Conservation (phyloP, 148 eudicot genomes). For the Fagopyrum tataricum region DNA sequence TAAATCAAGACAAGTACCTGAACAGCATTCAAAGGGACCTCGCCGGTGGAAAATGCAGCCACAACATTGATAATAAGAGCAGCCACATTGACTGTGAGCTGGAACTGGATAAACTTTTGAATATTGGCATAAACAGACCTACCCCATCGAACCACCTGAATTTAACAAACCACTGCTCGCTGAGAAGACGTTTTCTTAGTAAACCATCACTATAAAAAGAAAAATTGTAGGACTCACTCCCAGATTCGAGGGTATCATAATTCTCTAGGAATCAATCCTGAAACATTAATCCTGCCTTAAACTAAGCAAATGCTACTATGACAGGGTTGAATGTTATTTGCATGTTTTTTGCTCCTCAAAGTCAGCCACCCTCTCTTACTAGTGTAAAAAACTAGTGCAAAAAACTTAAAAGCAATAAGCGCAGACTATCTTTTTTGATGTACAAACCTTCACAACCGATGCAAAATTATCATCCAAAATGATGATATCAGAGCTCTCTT, state of each 20-base stretch:
- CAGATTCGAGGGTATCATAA: background rate
- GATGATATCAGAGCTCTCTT: constrained; percentile 46
- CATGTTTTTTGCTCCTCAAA: background rate
- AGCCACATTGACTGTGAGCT: constrained; percentile 40
- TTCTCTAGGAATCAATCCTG: background rate
- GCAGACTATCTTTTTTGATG: background rate
- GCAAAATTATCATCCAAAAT: constrained; percentile 42
- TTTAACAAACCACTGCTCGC: background rate
- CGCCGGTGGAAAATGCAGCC: constrained; percentile 35
- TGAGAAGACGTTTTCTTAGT: background rate
- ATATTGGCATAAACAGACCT: constrained; percentile 37
- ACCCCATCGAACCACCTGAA: constrained; percentile 32
- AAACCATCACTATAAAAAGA: background rate
- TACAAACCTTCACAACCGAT: constrained; percentile 31
- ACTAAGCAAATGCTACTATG: background rate
- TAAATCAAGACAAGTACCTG: constrained; percentile 17
- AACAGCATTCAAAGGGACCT: constrained; percentile 37
- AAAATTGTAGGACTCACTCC: background rate
- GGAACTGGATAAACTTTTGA: constrained; percentile 45
- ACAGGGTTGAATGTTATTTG: background rate
- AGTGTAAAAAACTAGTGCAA: background rate
- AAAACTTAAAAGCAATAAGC: background rate
- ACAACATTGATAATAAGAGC: constrained; percentile 39
- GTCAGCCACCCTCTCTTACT: background rate
- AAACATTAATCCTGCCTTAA: background rate